Evolutionary conservation across 345 rosid species (phyloP).

Genomic region (Citrus reticulata): DNA sequence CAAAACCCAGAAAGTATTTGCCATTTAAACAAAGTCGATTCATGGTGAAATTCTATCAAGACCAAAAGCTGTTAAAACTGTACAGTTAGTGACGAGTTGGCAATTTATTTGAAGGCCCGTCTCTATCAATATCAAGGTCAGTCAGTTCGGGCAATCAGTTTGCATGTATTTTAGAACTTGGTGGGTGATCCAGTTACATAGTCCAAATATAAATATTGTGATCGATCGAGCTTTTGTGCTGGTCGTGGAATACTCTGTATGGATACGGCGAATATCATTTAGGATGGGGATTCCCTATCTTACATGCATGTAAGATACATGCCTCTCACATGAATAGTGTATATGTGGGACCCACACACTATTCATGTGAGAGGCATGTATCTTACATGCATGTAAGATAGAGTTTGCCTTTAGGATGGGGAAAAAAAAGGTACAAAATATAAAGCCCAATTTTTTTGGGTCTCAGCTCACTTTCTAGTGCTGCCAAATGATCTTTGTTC

Average conservation of each 20-base stretch:
- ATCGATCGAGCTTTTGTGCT: neutral
- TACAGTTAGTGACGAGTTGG: neutral
- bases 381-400: too few species aligned
- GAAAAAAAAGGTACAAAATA: neutral
- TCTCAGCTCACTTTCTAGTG: neutral
- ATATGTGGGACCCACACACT: too few species aligned
- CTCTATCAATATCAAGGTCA: neutral
- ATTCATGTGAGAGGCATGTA: too few species aligned
- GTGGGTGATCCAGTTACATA: neutral
- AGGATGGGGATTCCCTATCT: too few species aligned
- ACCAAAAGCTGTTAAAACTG: neutral
- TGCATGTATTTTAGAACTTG: neutral
- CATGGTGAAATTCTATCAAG: neutral
- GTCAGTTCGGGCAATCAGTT: too few species aligned
- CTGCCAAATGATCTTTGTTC: neutral
- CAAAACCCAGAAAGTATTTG: neutral
- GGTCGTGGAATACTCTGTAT: neutral
- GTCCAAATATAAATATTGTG: neutral
- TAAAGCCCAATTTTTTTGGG: constrained; percentile 3
- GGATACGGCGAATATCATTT: neutral
- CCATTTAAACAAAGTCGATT: neutral
- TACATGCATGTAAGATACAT: too few species aligned
- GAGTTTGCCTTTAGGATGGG: too few species aligned
- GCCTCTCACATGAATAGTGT: too few species aligned
- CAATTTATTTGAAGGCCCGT: neutral